Evolutionary conservation across 163 green algal species (phyloP).

Genomic region (Smithsoniella earleae): DNA sequence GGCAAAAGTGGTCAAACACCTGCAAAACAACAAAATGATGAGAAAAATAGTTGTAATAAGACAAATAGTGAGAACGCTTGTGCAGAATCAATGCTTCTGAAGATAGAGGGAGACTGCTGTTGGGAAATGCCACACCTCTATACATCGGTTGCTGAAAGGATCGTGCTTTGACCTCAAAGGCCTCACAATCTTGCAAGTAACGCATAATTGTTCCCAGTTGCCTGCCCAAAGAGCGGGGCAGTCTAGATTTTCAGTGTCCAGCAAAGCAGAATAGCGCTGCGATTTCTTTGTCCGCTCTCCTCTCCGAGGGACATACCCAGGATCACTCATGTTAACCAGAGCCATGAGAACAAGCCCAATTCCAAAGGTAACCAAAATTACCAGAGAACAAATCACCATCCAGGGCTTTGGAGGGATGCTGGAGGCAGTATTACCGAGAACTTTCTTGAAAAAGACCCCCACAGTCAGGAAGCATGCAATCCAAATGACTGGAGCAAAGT

Average conservation of each 20-base stretch:
- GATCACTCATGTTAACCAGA: slow-evolving; percentile 19
- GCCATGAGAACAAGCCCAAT: slow-evolving; percentile 23
- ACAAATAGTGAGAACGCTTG: too few relatives aligned
- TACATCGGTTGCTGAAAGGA: slow-evolving; percentile 71
- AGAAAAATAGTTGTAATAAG: background rate
- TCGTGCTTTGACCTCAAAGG: slow-evolving; percentile 90
- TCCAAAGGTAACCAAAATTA: background rate
- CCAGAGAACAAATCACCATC: slow-evolving; percentile 8
- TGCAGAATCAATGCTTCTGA: too few relatives aligned
- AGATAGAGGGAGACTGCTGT: too few relatives aligned
- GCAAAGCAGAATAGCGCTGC: background rate
- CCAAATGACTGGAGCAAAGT: slow-evolving; percentile 31
- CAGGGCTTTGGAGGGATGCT: background rate
- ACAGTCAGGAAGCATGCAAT: slow-evolving; percentile 1
- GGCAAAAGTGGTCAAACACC: slow-evolving; percentile 81
- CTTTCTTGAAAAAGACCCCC: background rate
- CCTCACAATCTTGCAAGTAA: slow-evolving; percentile 84
- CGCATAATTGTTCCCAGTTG: slow-evolving; percentile 84
- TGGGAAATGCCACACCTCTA: too few relatives aligned
- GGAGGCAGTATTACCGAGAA: background rate
- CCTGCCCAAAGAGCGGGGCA: slow-evolving; percentile 73
- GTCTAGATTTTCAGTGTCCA: slow-evolving; percentile 48
- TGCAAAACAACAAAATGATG: slow-evolving; percentile 6
- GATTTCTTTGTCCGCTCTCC: background rate
- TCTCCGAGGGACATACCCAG: background rate